Percentiles rank a stretch among this genome's conserved stretches.
phyloP scores from a whole-genome alignment of 805 yeast species.

The Priceomyces castillae region DNA sequence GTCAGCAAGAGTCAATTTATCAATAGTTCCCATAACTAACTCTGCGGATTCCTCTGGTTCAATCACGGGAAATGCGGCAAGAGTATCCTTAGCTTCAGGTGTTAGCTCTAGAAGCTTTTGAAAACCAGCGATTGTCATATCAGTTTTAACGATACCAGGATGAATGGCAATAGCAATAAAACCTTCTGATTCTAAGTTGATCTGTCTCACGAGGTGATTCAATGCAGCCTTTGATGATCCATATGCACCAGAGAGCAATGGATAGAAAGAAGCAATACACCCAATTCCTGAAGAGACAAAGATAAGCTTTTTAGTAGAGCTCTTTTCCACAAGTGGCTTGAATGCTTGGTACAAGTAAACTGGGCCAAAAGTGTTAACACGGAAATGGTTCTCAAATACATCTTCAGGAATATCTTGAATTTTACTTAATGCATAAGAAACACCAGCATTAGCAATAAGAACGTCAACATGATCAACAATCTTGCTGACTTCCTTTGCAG shows the following conservation, averaged over 20 bases:
- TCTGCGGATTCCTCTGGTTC: constrained; percentile 25
- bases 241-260: neutral
- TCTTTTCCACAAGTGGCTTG: constrained; percentile 22
- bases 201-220: neutral
- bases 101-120: neutral
- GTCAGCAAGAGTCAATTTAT: constrained; percentile 17
- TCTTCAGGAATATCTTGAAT: neutral
- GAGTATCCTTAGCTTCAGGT: neutral
- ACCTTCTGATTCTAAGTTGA: constrained; percentile 2
- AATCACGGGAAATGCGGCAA: constrained; percentile 4
- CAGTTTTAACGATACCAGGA: constrained; percentile 37
- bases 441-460: constrained; percentile 34
- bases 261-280: neutral
- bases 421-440: constrained; percentile 12
- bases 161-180: constrained; percentile 24
- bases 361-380: neutral
- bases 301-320: constrained; percentile 22
- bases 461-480: constrained; percentile 21
- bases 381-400: neutral
- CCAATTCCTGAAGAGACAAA: constrained; percentile 18
- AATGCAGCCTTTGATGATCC: neutral
- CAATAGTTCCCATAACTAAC: constrained; percentile 14
- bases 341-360: constrained; percentile 15
- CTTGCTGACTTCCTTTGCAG: constrained; percentile 16
- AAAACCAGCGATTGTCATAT: constrained; percentile 23